Percentiles rank a stretch among this genome's conserved stretches.
Evolutionary conservation across 202 grass and related monocot genomes (phyloP).

Genomic region (Setaria viridis): DNA sequence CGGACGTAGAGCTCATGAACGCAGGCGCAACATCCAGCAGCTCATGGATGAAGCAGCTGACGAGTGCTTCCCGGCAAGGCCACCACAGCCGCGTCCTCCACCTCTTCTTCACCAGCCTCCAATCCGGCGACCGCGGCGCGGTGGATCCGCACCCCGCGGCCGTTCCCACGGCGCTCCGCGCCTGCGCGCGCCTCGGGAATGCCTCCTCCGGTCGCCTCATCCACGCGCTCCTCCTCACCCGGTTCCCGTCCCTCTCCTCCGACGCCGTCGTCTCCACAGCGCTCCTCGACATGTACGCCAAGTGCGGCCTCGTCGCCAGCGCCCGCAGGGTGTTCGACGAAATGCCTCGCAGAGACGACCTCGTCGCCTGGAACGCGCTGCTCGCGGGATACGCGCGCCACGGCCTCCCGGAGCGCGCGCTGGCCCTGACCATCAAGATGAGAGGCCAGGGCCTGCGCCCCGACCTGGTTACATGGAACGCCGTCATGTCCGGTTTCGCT

Average conservation of each 20-base stretch:
- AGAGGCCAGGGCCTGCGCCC: conserved; percentile 48
- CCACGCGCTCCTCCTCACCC: conserved; percentile 49
- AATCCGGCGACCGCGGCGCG: not conserved
- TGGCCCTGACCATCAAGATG: conserved; percentile 67
- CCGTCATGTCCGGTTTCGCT: conserved; percentile 65
- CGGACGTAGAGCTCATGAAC: conserved; percentile 31
- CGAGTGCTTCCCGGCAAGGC: conserved; percentile 43
- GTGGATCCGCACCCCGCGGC: conserved; percentile 35
- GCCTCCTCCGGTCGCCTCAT: conserved; percentile 44
- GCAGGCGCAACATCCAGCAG: not conserved
- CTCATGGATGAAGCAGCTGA: conserved; percentile 58
- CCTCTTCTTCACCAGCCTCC: conserved; percentile 54
- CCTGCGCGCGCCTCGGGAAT: conserved; percentile 46
- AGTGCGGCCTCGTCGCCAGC: conserved; percentile 57
- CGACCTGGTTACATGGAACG: conserved; percentile 69
- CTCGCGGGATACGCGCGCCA: conserved; percentile 71
- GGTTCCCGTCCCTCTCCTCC: conserved; percentile 38
- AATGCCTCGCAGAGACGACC: conserved; percentile 48
- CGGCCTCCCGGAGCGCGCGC: conserved; percentile 55
- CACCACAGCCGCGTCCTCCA: conserved; percentile 40
- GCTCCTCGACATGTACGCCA: conserved; percentile 82
- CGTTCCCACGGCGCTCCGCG: conserved; percentile 48
- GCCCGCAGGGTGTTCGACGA: conserved; percentile 77
- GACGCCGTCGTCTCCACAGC: conserved; percentile 67
- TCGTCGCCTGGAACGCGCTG: conserved; percentile 83